These are phyloP conservation scores for Penicillium nordicum DNA, from an alignment of 2,329 filamentous ascomycete genomes.

Conservation along the genomic window DNA sequence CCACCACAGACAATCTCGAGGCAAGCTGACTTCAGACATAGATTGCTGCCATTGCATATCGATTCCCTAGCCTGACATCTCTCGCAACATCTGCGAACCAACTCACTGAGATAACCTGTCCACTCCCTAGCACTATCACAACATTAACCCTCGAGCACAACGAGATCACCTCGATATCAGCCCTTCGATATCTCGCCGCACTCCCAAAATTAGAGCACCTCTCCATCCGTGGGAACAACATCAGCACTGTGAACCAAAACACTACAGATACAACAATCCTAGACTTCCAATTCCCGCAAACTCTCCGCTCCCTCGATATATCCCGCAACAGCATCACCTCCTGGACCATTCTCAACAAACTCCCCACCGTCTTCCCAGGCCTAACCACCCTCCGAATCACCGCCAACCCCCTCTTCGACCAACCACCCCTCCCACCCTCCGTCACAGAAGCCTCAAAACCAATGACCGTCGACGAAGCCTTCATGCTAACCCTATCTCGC, in stretches of 20 bases:
- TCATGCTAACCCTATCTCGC: conserved; percentile 82
- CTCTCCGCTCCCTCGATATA: conserved; percentile 65
- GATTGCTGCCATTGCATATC: conserved; percentile 34
- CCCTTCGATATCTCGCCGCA: conserved; percentile 48
- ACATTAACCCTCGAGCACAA: conserved; percentile 52
- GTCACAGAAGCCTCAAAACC: conserved; percentile 34
- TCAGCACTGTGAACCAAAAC: conserved; percentile 48
- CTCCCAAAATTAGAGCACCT: conserved; percentile 53
- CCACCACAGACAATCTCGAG: conserved; percentile 1
- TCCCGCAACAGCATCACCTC: conserved; percentile 66
- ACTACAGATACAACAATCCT: conserved; percentile 24
- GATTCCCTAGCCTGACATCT: conserved; percentile 35
- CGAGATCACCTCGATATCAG: conserved; percentile 33
- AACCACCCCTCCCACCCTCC: conserved; percentile 30
- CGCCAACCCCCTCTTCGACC: conserved; percentile 78
- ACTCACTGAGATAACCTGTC: conserved; percentile 28
- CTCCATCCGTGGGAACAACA: conserved; percentile 71
- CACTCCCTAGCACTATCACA: conserved; percentile 38
- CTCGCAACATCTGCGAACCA: conserved; percentile 39
- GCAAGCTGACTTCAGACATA: conserved; percentile 17
- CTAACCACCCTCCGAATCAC: conserved; percentile 73
- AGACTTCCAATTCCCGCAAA: conserved; percentile 51
- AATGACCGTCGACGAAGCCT: conserved; percentile 68
- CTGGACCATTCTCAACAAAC: conserved; percentile 71
- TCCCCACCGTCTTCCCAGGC: conserved; percentile 67